A percentile compares a stretch with the other conserved stretches of the same genome.
Evolutionary conservation across 2,329 filamentous ascomycete species (phyloP).

Genomic region (Sclerotinia subarctica): DNA sequence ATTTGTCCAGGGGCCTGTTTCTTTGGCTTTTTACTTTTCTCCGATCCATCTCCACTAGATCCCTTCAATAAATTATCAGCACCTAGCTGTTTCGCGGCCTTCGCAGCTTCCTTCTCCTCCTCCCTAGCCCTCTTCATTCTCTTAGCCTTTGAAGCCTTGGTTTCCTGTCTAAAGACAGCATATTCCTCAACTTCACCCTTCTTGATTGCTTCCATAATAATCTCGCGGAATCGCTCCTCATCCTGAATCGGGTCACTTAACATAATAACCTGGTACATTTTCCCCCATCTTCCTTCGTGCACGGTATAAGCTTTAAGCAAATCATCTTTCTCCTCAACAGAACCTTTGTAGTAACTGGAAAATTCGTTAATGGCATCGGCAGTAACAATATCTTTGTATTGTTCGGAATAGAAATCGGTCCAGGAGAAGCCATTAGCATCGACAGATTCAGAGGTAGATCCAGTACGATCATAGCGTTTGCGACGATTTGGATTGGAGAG

Average conservation of each 20-base stretch:
- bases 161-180: conserved; percentile 69
- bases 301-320: conserved; percentile 73
- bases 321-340: conserved; percentile 79
- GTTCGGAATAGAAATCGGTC: conserved; percentile 82
- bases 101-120: conserved; percentile 66
- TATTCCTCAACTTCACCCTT: conserved; percentile 64
- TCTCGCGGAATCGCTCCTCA: conserved; percentile 75
- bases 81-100: conserved; percentile 71
- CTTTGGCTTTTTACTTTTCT: conserved; percentile 48
- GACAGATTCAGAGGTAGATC: conserved; percentile 80
- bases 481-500: conserved; percentile 80
- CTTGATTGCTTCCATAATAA: conserved; percentile 78
- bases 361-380: conserved; percentile 72
- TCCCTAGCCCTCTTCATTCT: conserved; percentile 60
- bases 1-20: conserved; percentile 42
- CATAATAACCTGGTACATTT: conserved; percentile 80
- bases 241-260: conserved; percentile 79
- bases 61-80: conserved; percentile 64
- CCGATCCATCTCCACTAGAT: conserved; percentile 20
- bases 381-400: conserved; percentile 75
- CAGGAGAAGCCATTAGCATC: conserved; percentile 84
- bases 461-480: conserved; percentile 83
- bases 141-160: conserved; percentile 58
- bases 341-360: conserved; percentile 74
- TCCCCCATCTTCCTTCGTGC: conserved; percentile 70